Evolutionary conservation across 768 basidiomycete genomes (phyloP), one percentile per base, ranked within the genome.

Genomic region (Xerocomellus dryophilus): DNA sequence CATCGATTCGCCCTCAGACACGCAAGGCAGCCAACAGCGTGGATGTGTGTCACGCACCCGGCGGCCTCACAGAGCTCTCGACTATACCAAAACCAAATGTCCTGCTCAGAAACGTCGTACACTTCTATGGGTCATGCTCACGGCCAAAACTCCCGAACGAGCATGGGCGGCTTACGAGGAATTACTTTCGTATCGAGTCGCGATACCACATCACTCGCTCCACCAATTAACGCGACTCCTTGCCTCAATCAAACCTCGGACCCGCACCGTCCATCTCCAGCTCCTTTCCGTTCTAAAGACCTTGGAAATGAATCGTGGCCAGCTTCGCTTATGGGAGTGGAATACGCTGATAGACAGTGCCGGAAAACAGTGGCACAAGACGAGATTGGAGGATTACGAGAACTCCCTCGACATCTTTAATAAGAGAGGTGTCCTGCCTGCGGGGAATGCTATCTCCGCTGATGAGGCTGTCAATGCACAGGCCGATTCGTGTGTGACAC

Each of bases 291-390:
- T 90, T 12, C 63, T 90, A 57, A 78, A 78, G 40, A 76, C 75
- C 41, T 71, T 92, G 38, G 81, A 78, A 53, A 70, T 69, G 20
- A 74, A 72, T n/a, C 84, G 82, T 12, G 85, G 82, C 21, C 71
- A 51, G 11, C 66, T 90, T 31, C 74, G 80, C 57, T 61, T 72
- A n/a, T 82, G 82, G 76, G 81, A 90, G 66, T 92, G 90, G 87
- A 92, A 91, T 64, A 74, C 81, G 8, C 76, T 93, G 42, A 80
- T 92, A 54, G 78, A 86, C 60, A 77, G 75, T 63, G 83, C 85
- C 1, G 88, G 83, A 15, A 80, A 78, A 54, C 86, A 87, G 4
- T 82, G 78, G 73, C 78, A 87, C 52, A 82, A 78, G 65, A 80
- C 82, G 39, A 70, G 74, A 25, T 56, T 73, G 46, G 78, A 78